phyloP scores from a whole-genome alignment of 2,329 filamentous ascomycete species.

The Alternaria viburni region DNA sequence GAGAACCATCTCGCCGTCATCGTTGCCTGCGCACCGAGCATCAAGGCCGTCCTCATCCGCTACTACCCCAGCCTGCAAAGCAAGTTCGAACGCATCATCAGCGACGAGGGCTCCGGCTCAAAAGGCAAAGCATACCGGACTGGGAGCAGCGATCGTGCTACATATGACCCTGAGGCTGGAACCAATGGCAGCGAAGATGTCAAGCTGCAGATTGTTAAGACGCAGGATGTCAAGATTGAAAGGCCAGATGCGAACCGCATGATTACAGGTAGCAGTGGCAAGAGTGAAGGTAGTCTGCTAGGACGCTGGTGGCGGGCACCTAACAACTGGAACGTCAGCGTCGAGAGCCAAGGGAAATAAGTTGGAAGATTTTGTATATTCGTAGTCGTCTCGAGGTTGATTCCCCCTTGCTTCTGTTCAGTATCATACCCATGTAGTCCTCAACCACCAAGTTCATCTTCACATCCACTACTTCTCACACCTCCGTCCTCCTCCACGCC shows the following conservation, averaged over 20 bases:
- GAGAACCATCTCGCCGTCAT: conserved; percentile 48
- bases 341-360: background rate
- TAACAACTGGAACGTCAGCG: conserved; percentile 14
- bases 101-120: background rate
- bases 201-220: conserved; percentile 3
- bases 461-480: background rate
- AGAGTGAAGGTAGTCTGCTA: background rate
- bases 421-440: background rate
- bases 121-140: background rate
- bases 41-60: conserved; percentile 38
- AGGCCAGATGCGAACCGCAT: background rate
- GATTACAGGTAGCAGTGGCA: conserved; percentile 1
- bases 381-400: background rate
- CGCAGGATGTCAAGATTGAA: conserved; percentile 4
- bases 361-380: background rate
- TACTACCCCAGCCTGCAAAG: conserved; percentile 30
- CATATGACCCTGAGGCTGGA: conserved; percentile 1
- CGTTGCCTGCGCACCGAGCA: conserved; percentile 44
- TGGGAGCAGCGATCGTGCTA: conserved; percentile 1
- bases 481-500: background rate
- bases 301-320: conserved; percentile 21
- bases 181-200: background rate
- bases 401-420: background rate
- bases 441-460: background rate
- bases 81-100: conserved; percentile 26